Evolutionary conservation across 148 eudicot genomes (phyloP).

Genomic region (Oxyria digyna): DNA sequence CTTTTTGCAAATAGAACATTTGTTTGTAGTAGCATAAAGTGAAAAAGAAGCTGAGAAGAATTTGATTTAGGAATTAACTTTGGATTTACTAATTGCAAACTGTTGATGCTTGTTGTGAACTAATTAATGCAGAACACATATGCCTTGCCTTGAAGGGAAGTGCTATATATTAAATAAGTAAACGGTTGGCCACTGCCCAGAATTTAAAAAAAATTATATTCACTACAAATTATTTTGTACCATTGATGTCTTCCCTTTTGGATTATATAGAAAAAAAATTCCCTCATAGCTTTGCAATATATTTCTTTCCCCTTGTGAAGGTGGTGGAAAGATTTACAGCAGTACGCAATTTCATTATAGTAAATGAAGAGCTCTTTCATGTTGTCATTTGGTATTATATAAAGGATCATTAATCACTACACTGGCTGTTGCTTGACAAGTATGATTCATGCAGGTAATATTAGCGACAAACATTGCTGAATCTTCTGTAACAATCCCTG

Average conservation of each 20-base stretch:
- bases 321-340: neutral
- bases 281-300: neutral
- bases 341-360: neutral
- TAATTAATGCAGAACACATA: neutral
- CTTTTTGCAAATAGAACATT: neutral
- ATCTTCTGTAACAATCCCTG: slow-evolving; percentile 93
- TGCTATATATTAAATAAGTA: neutral
- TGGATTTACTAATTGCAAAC: neutral
- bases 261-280: too few species aligned
- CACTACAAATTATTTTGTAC: neutral
- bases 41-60: neutral
- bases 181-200: neutral
- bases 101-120: neutral
- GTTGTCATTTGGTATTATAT: neutral
- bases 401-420: neutral
- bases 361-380: neutral
- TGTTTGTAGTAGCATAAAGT: neutral
- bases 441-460: slow-evolving; percentile 54
- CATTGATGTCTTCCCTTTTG: neutral
- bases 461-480: slow-evolving; percentile 97
- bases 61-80: neutral
- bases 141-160: neutral
- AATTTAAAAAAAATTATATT: too few species aligned
- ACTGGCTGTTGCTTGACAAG: neutral
- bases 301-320: neutral